Evolutionary conservation across 2,329 filamentous ascomycete species (phyloP), one percentile per base, ranked within the genome.

Genomic region (Bipolaris cookei): DNA sequence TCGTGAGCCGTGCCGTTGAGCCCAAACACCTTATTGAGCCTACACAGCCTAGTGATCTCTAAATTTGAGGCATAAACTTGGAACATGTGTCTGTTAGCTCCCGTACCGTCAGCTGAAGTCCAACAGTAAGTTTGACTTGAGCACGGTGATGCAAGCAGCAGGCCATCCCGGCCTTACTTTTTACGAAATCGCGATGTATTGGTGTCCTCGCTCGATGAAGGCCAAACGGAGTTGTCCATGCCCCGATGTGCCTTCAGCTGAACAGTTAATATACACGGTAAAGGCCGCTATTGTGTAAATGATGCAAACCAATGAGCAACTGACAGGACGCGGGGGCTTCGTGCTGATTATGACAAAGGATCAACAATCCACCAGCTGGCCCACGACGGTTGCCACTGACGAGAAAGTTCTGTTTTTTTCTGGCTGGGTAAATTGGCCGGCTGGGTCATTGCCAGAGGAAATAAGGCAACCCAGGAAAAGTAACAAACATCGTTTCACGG

Each of bases 401-500:
- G 18, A 11, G 28, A 30, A 30, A 18, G 23, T 34, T 4, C 20
- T 13, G n/a, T 23, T 35, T 42, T n/a, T 18, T 35, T 10, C 16
- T 39, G 13, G 34, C 25, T n/a, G 38, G 39, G 32, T 14, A 39
- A 25, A 45, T 32, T 46, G 48, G 42, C 28, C 8, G 25, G 13
- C 37, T 37, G 16, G 44, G 39, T 25, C 41, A 45, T 54, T 34
- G 16, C 16, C 28, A 30, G 25, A 41, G 37, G 51, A 50, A 50
- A 42, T 39, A 30, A 16, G 16, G 28, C 37, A 23, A 8, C 35
- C 23, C 18, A n/a, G 48, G 46, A 49, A 46, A 39, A 41, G 23
- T 20, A 30, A 43, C 23, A 16, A 35, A 16, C 37, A 42, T 50
- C 16, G 51, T 54, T 54, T 54, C 55, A 54, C 47, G 34, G 30